Percentiles rank a stretch among this genome's conserved stretches.
Conservation (phyloP, 179 eudicot species). For the Actinidia chinensis region DNA sequence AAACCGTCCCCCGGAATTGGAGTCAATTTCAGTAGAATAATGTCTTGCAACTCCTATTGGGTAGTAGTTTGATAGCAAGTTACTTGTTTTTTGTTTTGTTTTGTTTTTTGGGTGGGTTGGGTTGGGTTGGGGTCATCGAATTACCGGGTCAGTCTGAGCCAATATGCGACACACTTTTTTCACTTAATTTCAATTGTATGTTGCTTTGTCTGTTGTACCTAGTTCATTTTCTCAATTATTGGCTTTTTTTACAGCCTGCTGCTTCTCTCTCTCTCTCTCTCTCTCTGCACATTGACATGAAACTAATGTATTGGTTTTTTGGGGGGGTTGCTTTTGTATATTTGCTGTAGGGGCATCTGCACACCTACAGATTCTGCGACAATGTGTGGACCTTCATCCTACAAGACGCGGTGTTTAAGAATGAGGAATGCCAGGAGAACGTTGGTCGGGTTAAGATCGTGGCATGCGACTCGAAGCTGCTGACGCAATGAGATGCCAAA, state of each 20-base stretch:
- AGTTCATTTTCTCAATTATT: background rate
- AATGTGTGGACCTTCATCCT: slow-evolving; percentile 91
- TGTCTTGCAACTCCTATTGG: background rate
- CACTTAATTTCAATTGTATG: background rate
- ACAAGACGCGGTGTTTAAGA: slow-evolving; percentile 68
- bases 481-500: slow-evolving; percentile 47
- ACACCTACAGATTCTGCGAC: slow-evolving; percentile 93
- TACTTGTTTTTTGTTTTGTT: background rate
- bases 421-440: slow-evolving; percentile 60
- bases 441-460: slow-evolving; percentile 77
- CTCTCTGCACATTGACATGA: background rate
- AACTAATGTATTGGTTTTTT: background rate
- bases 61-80: background rate
- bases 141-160: background rate
- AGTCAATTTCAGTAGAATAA: background rate
- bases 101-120: too few species aligned
- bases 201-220: background rate
- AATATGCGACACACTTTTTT: background rate
- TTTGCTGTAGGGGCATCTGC: slow-evolving; percentile 72
- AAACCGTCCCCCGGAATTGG: background rate
- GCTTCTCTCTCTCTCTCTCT: background rate
- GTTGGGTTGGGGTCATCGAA: background rate
- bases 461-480: slow-evolving; percentile 89
- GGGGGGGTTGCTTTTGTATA: background rate
- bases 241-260: background rate